phyloP scores from a whole-genome alignment of 2,329 filamentous ascomycete species.

The Epichloe glyceriae region DNA sequence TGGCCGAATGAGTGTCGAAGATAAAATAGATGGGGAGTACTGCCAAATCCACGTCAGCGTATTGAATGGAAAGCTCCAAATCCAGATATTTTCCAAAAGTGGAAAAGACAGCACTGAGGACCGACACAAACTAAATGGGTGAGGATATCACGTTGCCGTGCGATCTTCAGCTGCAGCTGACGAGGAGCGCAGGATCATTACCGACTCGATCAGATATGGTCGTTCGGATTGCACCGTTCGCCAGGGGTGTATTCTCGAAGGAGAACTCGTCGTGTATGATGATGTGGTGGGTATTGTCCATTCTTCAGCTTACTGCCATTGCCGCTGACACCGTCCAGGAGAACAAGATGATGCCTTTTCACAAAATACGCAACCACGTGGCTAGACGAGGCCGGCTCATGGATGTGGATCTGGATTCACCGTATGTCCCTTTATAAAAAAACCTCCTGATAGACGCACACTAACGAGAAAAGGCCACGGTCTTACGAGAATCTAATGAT shows the following conservation, averaged over 20 bases:
- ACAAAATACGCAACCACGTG: conserved; percentile 73
- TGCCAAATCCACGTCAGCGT: conserved; percentile 77
- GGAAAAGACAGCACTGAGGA: conserved; percentile 79
- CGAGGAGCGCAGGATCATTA: conserved; percentile 34
- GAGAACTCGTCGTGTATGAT: conserved; percentile 70
- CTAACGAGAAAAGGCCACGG: conserved; percentile 27
- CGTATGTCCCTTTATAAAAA: conserved; percentile 29
- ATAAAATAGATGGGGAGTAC: conserved; percentile 81
- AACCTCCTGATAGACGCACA: neutral
- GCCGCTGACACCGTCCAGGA: conserved; percentile 24
- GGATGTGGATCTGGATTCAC: conserved; percentile 55
- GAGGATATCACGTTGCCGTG: conserved; percentile 9
- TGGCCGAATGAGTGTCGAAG: conserved; percentile 57
- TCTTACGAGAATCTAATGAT: conserved; percentile 47
- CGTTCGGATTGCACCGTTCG: conserved; percentile 43
- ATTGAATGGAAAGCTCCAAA: conserved; percentile 34
- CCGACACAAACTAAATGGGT: conserved; percentile 45
- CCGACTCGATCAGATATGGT: conserved; percentile 50
- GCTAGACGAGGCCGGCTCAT: conserved; percentile 57
- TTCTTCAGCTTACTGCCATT: neutral
- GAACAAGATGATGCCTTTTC: conserved; percentile 56
- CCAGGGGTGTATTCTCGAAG: conserved; percentile 63
- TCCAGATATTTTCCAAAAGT: conserved; percentile 85
- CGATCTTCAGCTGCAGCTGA: conserved; percentile 6
- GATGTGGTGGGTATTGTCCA: conserved; percentile 32